Evolutionary conservation across 1,284 basidiomycete species (phyloP).

Genomic region (Naganishia sp.): DNA sequence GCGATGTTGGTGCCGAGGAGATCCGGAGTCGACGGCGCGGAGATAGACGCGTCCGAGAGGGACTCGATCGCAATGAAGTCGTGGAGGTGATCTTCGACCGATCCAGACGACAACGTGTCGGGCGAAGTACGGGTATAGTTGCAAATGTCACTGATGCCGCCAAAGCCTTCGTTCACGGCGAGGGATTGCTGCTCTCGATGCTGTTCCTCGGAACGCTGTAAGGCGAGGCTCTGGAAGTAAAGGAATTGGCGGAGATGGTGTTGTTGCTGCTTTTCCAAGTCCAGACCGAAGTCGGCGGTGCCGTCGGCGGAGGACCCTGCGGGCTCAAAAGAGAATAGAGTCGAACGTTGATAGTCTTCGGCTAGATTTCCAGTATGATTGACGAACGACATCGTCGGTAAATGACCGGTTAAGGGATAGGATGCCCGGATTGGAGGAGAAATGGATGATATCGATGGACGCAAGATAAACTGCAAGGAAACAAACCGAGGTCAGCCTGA

Average conservation of each 20-base stretch:
- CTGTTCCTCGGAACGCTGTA: conserved; percentile 24
- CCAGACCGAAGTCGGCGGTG: neutral
- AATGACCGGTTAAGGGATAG: neutral
- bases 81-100: conserved; percentile 17
- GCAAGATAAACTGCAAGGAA: too few species aligned
- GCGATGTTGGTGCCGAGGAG: conserved; percentile 15
- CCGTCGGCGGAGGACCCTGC: neutral
- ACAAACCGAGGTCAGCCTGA: too few species aligned
- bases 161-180: neutral
- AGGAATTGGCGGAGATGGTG: conserved; percentile 31
- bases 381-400: conserved; percentile 20
- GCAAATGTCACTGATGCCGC: neutral
- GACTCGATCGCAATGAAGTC: conserved; percentile 15
- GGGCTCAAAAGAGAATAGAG: conserved; percentile 2
- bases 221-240: conserved; percentile 29
- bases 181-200: neutral
- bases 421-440: neutral
- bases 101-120: conserved; percentile 8
- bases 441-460: too few species aligned
- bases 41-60: conserved; percentile 13
- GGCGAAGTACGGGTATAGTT: conserved; percentile 1
- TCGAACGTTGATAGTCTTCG: conserved; percentile 9
- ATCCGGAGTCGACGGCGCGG: conserved; percentile 22
- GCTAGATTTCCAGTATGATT: neutral
- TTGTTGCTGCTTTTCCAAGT: conserved; percentile 32